These are phyloP conservation scores for Parasitella parasitica DNA, from an alignment of 371 early-diverging fungal genomes.

Conservation along the genomic window DNA sequence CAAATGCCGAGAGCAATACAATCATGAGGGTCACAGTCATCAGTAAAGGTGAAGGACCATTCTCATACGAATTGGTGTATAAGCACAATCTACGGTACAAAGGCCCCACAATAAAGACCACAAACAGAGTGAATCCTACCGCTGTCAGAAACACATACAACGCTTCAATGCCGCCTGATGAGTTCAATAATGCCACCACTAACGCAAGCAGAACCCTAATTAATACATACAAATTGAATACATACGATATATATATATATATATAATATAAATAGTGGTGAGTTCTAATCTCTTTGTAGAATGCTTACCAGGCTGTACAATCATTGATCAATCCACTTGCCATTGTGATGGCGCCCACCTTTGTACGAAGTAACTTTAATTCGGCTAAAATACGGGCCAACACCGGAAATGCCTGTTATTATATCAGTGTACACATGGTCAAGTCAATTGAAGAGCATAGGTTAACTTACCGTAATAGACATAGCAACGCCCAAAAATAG, in stretches of 20 bases:
- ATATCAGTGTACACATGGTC: neutral
- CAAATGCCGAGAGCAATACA: constrained; percentile 69
- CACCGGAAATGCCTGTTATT: constrained; percentile 88
- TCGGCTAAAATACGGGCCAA: constrained; percentile 91
- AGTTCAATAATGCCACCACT: constrained; percentile 77
- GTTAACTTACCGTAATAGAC: constrained; percentile 72
- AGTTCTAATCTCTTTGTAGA: neutral
- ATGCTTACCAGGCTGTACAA: constrained; percentile 75
- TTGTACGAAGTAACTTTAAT: constrained; percentile 74
- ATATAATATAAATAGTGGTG: no score
- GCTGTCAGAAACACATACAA: constrained; percentile 70
- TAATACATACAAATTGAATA: no score
- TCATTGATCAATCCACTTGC: constrained; percentile 90
- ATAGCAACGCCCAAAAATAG: constrained; percentile 87
- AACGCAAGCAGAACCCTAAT: constrained; percentile 67
- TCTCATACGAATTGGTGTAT: constrained; percentile 49
- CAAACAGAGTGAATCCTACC: constrained; percentile 58
- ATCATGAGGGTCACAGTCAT: constrained; percentile 67
- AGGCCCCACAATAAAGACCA: constrained; percentile 61
- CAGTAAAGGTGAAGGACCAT: constrained; percentile 63
- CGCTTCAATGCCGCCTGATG: constrained; percentile 60
- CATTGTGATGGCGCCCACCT: constrained; percentile 79
- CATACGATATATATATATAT: no score
- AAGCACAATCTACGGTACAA: constrained; percentile 47
- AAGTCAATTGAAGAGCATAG: neutral